Evolutionary conservation across 2,329 filamentous ascomycete genomes (phyloP), one percentile per base, ranked within the genome.

Genomic region (Clonostachys rhizophaga): DNA sequence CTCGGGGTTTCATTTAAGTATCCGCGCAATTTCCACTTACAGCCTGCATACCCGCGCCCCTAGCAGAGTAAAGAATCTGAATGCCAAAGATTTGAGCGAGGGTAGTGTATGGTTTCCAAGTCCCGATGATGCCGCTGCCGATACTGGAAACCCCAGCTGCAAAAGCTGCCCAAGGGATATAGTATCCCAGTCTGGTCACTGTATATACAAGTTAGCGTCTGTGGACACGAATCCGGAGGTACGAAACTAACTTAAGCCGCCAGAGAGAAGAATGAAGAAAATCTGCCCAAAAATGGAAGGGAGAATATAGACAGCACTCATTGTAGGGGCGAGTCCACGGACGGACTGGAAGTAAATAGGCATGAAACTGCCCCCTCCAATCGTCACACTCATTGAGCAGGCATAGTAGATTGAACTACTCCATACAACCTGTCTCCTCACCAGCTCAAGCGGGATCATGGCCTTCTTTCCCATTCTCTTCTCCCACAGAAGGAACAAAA

Each of bases 261-360:
- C 70, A 0, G 62, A 58, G 1, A 59, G n/a, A 8, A 71, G 56
- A 3, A 62, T 64, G 11, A 57, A 55, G 16, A 72, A 16, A 11
- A 66, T 60, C 33, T 72, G 59, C 4, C 63, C 55, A 10, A 70
- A 46, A 30, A 72, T 66, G 6, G 68, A 57, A 3, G 73, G 68
- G 12, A 76, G 58, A 44, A 68, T 69, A 17, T 62, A 59, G 12
- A 74, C 62, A 4, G 68, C 70, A 2, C 58, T 61, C 14, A 60
- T 52, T 11, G 64, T 64, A 2, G 70, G 64, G 10, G 55, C 60
- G 35, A 63, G 64, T 16, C 62, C 64, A 49, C 63, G 64, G 52
- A 76, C 61, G 46, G 65, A 61, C 60, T 76, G 69, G 57, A 76
- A 73, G 64, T 71, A 75, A 50, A 74, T 63, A 2, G 72, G 71